Evolutionary conservation across 345 rosid species (phyloP).

Genomic region (Conringia planisiliqua): DNA sequence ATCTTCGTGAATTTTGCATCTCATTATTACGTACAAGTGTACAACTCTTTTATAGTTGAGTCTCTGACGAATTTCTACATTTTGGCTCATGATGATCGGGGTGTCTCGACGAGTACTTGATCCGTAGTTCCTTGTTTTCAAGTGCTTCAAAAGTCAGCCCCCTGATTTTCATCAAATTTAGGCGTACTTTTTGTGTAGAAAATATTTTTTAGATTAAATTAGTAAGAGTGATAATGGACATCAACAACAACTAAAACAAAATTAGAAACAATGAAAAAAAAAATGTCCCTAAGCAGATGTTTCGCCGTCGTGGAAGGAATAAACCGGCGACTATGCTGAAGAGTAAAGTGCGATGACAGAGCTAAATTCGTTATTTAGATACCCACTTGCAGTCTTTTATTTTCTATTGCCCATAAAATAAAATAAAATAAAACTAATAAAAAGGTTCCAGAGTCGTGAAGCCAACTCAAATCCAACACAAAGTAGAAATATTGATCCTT

Average conservation of each 20-base stretch:
- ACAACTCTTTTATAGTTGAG: not conserved
- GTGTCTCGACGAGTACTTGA: not conserved
- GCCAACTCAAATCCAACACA: constrained; percentile 25
- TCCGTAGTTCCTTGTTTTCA: not conserved
- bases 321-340: constrained; percentile 7
- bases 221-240: not conserved
- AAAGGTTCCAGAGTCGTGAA: constrained; percentile 21
- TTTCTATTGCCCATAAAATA: not conserved
- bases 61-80: not conserved
- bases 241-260: not conserved
- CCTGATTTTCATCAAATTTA: not conserved
- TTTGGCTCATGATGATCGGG: not conserved
- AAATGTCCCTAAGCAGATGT: not conserved
- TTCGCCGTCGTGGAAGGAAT: constrained; percentile 24
- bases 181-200: too few species aligned
- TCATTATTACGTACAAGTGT: not conserved
- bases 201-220: too few species aligned
- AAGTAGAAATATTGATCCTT: constrained; percentile 15
- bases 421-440: not conserved
- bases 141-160: not conserved
- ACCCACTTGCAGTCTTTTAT: constrained; percentile 4
- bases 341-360: constrained; percentile 13
- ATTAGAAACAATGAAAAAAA: not conserved
- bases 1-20: not conserved
- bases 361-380: not conserved